Conservation (phyloP, 2,329 filamentous ascomycete species). For the Alternaria longipes region DNA sequence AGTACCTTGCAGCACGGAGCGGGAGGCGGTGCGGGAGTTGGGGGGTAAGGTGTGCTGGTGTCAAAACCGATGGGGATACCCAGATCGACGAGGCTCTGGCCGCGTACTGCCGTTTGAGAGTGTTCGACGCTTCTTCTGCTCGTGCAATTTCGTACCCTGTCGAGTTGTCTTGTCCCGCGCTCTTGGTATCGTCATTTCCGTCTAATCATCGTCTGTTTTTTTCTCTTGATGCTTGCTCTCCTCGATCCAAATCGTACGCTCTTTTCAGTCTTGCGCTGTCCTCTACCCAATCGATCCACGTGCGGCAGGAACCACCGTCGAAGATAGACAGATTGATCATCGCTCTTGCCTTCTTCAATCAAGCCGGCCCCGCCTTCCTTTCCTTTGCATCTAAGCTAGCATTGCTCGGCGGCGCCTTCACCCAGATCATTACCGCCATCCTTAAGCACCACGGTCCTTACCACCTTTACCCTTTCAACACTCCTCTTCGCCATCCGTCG, state of each 20-base stretch:
- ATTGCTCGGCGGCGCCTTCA: not conserved
- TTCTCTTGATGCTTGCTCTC: slow-evolving; percentile 3
- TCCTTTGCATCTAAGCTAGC: slow-evolving; percentile 10
- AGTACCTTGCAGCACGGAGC: slow-evolving; percentile 14
- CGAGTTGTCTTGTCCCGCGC: slow-evolving; percentile 7
- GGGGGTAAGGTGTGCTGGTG: slow-evolving; percentile 8
- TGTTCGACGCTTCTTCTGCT: slow-evolving; percentile 15
- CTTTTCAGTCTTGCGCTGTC: slow-evolving; percentile 2
- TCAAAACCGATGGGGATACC: slow-evolving; percentile 17
- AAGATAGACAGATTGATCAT: slow-evolving; percentile 5
- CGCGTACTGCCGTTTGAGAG: slow-evolving; percentile 15
- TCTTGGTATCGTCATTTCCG: slow-evolving; percentile 13
- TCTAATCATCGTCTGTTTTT: slow-evolving; percentile 4
- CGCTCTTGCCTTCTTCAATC: slow-evolving; percentile 12
- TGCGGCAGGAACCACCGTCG: slow-evolving; percentile 13
- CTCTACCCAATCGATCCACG: not conserved
- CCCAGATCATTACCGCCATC: not conserved
- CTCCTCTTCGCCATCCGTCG: slow-evolving; percentile 9
- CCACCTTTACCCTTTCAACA: not conserved
- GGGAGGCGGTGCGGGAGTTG: slow-evolving; percentile 11
- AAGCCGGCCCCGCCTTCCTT: slow-evolving; percentile 17
- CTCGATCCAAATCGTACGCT: slow-evolving; percentile 10
- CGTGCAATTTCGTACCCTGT: slow-evolving; percentile 20
- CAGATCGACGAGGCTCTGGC: slow-evolving; percentile 16
- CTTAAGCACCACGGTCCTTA: slow-evolving; percentile 15